Conservation (phyloP, 257 asterid species). For the Osmanthus fragrans region DNA sequence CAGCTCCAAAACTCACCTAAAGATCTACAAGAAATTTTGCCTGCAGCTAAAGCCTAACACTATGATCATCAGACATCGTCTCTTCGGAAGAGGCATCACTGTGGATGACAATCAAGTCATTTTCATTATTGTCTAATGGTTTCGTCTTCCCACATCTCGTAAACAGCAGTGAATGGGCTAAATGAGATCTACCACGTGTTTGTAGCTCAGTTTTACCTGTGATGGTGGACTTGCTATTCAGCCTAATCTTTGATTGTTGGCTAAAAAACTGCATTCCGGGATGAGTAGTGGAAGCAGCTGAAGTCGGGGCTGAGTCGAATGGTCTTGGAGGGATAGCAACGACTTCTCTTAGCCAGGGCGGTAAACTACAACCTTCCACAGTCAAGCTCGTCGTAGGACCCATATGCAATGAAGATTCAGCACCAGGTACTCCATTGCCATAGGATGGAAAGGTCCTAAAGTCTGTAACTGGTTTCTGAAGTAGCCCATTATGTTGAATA, state of each 20-base stretch:
- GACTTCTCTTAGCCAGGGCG: constrained; percentile 70
- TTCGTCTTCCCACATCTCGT: constrained; percentile 13
- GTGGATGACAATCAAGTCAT: constrained; percentile 47
- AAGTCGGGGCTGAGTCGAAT: constrained; percentile 2
- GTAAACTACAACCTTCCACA: constrained; percentile 31
- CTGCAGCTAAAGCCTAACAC: constrained; percentile 32
- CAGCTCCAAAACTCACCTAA: not conserved
- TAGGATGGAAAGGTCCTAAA: constrained; percentile 17
- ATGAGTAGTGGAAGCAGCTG: constrained; percentile 7
- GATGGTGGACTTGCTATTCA: constrained; percentile 12
- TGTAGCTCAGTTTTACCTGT: constrained; percentile 21
- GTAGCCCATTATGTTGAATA: constrained; percentile 17
- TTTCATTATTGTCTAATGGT: constrained; percentile 23
- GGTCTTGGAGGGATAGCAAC: constrained; percentile 41
- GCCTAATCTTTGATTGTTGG: constrained; percentile 21
- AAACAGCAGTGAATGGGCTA: constrained; percentile 7
- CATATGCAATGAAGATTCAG: constrained; percentile 29
- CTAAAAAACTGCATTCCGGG: constrained; percentile 20
- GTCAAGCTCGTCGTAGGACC: constrained; percentile 16
- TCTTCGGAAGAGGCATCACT: constrained; percentile 80
- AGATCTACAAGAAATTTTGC: constrained; percentile 2
- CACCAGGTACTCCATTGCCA: constrained; percentile 1
- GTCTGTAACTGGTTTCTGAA: constrained; percentile 28
- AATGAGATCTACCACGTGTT: constrained; percentile 12
- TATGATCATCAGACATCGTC: constrained; percentile 65